Base-by-base conservation (phyloP, 495 filamentous ascomycete species). In the Aspergillus ellipticus region DNA sequence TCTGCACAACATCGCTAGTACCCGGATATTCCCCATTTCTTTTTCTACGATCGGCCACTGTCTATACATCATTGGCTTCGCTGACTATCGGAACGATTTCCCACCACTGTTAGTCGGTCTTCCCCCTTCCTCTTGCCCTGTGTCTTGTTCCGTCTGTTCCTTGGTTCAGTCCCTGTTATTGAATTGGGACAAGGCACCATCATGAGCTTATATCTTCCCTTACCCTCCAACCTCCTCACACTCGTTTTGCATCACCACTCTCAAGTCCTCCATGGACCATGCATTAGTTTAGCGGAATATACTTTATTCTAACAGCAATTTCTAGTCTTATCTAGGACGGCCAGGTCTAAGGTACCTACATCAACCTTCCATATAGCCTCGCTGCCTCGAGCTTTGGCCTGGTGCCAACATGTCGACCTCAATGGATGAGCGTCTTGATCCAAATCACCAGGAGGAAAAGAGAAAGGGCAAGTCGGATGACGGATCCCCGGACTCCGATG, bases 361-460 rank as follows among this genome's bases (percentile, higher is more conserved):
- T 29, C 45, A 6, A 29, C 16, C 24, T 3, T 6, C 16, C 24
- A 8, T 48, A 26, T 6, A 48, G 45, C 24, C 26, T 13, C 6
- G 6, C 10, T 1, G 31, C 29, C 28, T 37, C 48, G 39, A 33
- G 50, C 4, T 56, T 50, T 65, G 68, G 67, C 72, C 69, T 64
- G 70, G 62, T 59, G 65, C 70, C 71, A 71, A 46, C 39, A 85
- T 85, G 82, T 73, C 77, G 11, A 77, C 75, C n/a, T 81, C 82
- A 8, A 62, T 74, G 4, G 70, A 79, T 46, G 80, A 84, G 57
- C 56, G 35, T 39, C 62, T 66, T 13, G 57, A 54, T 20, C 54
- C 70, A 9, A 53, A 64, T 28, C 51, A 68, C 10, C 53, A 62
- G 11, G 57, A 70, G 17, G 33, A 64, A 8, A 59, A 65, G 49